These are phyloP conservation scores for Lachancea lanzarotensis DNA, from an alignment of 805 yeast genomes.

Conservation along the genomic window DNA sequence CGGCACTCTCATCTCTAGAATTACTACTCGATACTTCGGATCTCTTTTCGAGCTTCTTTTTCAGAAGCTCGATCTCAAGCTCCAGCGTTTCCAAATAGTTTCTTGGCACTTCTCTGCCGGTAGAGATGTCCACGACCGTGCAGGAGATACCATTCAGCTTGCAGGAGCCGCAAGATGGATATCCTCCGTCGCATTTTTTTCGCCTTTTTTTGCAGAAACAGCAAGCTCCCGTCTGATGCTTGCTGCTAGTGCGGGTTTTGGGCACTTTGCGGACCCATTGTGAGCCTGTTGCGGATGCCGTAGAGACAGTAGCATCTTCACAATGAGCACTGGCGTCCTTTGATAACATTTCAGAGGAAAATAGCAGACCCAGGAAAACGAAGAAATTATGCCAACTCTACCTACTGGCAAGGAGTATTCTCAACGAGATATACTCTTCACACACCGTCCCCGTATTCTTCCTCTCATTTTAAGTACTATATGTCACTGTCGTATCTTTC, in stretches of 20 bases:
- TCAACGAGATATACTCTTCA: no score
- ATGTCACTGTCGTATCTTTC: background rate
- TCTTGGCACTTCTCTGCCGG: slow-evolving; percentile 43
- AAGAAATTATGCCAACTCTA: no score
- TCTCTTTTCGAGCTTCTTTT: background rate
- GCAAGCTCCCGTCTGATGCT: slow-evolving; percentile 42
- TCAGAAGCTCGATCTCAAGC: slow-evolving; percentile 19
- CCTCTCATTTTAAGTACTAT: background rate
- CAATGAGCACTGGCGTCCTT: no score
- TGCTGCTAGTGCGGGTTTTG: slow-evolving; percentile 14
- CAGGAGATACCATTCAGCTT: slow-evolving; percentile 37
- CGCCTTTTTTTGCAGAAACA: slow-evolving; percentile 44
- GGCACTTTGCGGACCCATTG: no score
- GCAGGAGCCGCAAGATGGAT: slow-evolving; percentile 44
- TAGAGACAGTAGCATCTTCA: no score
- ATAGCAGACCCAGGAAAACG: no score
- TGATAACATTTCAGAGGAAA: no score
- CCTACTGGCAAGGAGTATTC: no score
- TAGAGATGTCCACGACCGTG: slow-evolving; percentile 42
- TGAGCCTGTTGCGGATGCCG: no score
- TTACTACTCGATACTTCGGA: no score
- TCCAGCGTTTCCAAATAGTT: slow-evolving; percentile 42
- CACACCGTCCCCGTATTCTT: background rate
- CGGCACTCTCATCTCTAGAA: no score
- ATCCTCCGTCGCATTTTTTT: slow-evolving; percentile 45